A percentile compares a stretch with the other conserved stretches of the same genome.
Evolutionary conservation across 1,284 basidiomycete genomes (phyloP).

Genomic region (Schizopora paradoxa): DNA sequence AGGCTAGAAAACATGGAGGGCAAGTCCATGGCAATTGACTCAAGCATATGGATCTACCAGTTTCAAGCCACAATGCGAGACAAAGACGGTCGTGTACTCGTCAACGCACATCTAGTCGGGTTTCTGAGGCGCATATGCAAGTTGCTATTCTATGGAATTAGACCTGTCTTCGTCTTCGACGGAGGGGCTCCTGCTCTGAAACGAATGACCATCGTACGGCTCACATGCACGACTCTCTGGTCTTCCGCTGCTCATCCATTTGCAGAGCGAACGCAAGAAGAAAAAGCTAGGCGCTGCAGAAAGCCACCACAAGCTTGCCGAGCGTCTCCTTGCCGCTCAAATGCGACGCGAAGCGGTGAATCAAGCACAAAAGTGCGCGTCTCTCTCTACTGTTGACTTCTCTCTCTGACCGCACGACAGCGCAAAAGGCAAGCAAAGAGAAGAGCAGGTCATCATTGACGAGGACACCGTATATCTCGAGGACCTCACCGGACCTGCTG

Average conservation of each 20-base stretch:
- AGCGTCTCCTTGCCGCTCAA: constrained; percentile 90
- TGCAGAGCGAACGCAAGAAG: constrained; percentile 75
- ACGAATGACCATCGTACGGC: constrained; percentile 76
- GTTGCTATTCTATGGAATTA: constrained; percentile 93
- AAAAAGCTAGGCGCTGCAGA: constrained; percentile 85
- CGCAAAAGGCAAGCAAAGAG: constrained; percentile 28
- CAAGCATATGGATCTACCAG: constrained; percentile 99
- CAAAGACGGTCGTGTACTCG: constrained; percentile 86
- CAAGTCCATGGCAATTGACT: constrained; percentile 92
- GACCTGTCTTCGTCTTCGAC: constrained; percentile 97
- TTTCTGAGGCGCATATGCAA: constrained; percentile 93
- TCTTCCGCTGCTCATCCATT: background rate
- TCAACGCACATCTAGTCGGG: constrained; percentile 94
- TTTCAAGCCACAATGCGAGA: constrained; percentile 99
- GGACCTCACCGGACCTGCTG: constrained; percentile 62
- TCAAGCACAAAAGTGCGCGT: constrained; percentile 50
- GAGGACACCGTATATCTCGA: constrained; percentile 81
- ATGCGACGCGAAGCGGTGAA: constrained; percentile 87
- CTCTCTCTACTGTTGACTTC: constrained; percentile 27
- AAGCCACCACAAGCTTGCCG: constrained; percentile 81
- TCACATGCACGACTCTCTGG: background rate
- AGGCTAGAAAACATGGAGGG: constrained; percentile 91
- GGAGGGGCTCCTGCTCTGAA: constrained; percentile 90
- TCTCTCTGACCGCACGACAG: background rate
- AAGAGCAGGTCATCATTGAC: constrained; percentile 47